Evolutionary conservation across 208 protist species (phyloP), one percentile per base, ranked within the genome.

Genomic region (Wallacemonas collosoma): DNA sequence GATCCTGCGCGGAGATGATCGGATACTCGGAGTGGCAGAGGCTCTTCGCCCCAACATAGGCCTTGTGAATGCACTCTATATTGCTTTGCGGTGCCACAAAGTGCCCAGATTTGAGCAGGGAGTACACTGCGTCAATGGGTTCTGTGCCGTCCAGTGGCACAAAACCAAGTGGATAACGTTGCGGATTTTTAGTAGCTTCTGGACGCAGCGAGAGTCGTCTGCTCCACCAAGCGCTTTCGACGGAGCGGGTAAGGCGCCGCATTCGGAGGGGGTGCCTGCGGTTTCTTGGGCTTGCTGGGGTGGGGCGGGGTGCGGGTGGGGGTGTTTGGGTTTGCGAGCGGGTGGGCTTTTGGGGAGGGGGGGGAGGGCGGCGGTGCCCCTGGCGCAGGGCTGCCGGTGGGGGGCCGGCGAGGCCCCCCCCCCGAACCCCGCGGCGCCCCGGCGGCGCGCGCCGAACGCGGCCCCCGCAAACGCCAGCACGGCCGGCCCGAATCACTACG

Each of bases 71-170:
- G 1, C 69, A 68, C 65, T 97, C 92, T 58, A 97, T 95, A 12
- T 75, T 85, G 41, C 65, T 84, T 41, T 89, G 72, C 17, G 92
- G 90, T 43, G 88, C 82, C 0, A 97, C 88, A 78, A 94, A 97
- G 62, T 89, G 73, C 14, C 92, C 92, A 48, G 48, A 65, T 61
- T 93, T 95, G 7, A 97, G 41, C 14, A 95, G 50, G n/a, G 81
- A 62, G 62, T 90, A 97, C 11, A 97, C 79, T 17, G 77, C 75
- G 55, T 95, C 89, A 61, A 95, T 88, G 1, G 92, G 72, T 61
- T 97, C 89, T 2, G 73, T 86, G 1, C 90, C 92, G 57, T 93
- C 86, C 45, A 97, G 67, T 12, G 92, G 88, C 1, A 95, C 85
- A 58, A 90, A 97, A 1, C 92, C 92, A 9, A 89, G 69, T 40